Evolutionary conservation across 345 rosid genomes (phyloP).

Genomic region (Eucalyptus sp.): DNA sequence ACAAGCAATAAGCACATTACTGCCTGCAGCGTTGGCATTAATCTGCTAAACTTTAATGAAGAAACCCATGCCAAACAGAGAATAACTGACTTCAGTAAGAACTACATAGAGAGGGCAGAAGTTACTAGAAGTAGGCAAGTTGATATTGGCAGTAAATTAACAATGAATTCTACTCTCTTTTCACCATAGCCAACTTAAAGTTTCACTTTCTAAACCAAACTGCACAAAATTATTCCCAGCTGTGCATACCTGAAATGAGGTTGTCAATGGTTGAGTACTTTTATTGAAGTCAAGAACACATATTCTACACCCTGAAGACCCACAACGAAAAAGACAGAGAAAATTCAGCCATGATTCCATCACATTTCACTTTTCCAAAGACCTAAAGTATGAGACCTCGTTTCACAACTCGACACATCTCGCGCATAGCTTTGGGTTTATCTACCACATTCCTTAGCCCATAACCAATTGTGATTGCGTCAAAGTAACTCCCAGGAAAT

Average conservation of each 20-base stretch:
- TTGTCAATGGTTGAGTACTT: slow-evolving; percentile 30
- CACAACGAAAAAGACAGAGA: background rate
- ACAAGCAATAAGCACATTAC: background rate
- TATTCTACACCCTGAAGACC: slow-evolving; percentile 41
- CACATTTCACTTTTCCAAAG: background rate
- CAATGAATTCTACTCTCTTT: background rate
- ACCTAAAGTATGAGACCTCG: slow-evolving; percentile 35
- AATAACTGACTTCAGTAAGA: background rate
- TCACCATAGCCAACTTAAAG: background rate
- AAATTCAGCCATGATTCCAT: background rate
- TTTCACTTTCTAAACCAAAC: background rate
- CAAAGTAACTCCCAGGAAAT: slow-evolving; percentile 50
- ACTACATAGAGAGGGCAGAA: background rate
- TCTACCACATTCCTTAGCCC: slow-evolving; percentile 73
- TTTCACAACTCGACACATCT: slow-evolving; percentile 63
- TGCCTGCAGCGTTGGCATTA: background rate
- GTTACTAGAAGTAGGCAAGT: background rate
- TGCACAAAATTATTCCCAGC: background rate
- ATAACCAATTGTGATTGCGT: slow-evolving; percentile 85
- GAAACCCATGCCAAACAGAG: background rate
- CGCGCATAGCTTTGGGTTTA: slow-evolving; percentile 44
- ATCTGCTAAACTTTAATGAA: background rate
- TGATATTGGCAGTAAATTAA: background rate
- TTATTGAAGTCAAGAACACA: slow-evolving; percentile 86
- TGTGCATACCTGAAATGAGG: slow-evolving; percentile 56